These are phyloP conservation scores for Boletus reticuloceps DNA, from an alignment of 768 basidiomycete genomes.

Conservation along the genomic window DNA sequence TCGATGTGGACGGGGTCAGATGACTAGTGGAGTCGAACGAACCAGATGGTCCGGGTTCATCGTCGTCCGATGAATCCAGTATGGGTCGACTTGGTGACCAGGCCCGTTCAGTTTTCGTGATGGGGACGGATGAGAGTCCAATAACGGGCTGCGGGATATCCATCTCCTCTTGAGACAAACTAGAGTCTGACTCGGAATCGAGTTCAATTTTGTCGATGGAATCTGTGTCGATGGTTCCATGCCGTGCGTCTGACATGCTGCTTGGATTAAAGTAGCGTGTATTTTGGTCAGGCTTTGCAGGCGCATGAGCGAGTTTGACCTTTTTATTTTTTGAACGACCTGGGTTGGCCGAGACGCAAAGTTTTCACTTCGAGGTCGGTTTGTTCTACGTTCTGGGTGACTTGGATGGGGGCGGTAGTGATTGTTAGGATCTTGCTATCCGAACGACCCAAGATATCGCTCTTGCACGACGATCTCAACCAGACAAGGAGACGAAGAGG, in stretches of 20 bases:
- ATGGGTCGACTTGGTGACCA: constrained; percentile 62
- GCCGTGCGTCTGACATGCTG: constrained; percentile 34
- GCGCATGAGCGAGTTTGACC: constrained; percentile 26
- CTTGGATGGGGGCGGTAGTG: neutral
- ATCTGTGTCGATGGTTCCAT: constrained; percentile 18
- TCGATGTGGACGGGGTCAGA: neutral
- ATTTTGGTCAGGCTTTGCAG: constrained; percentile 17
- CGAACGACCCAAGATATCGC: no score
- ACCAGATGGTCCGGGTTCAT: constrained; percentile 23
- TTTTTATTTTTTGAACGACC: constrained; percentile 28
- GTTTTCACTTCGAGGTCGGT: constrained; percentile 46
- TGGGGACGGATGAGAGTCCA: constrained; percentile 11
- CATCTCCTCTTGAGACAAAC: constrained; percentile 26
- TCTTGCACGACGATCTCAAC: no score
- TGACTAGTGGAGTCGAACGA: neutral
- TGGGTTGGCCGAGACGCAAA: constrained; percentile 24
- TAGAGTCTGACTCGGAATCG: constrained; percentile 29
- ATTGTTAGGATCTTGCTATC: no score
- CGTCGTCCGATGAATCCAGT: constrained; percentile 49
- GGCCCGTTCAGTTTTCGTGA: constrained; percentile 32
- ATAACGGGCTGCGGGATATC: constrained; percentile 12
- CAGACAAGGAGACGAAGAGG: no score
- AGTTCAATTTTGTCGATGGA: constrained; percentile 35
- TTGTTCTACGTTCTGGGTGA: constrained; percentile 15
- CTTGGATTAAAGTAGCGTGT: constrained; percentile 34